Evolutionary conservation across 1,284 basidiomycete genomes (phyloP).

Genomic region (Cystobasidium sp.): DNA sequence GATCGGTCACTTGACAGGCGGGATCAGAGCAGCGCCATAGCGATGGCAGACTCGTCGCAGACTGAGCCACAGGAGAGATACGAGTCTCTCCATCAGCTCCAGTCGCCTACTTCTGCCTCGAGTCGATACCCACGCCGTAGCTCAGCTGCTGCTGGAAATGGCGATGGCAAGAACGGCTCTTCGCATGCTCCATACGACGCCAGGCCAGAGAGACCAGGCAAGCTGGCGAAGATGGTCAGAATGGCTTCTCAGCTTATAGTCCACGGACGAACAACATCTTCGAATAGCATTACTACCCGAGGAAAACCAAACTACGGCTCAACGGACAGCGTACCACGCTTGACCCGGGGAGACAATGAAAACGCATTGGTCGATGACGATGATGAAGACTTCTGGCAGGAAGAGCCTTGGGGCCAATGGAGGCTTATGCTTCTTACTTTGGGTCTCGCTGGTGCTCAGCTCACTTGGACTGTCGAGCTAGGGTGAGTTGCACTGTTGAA

Average conservation of each 20-base stretch:
- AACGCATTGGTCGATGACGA: constrained; percentile 38
- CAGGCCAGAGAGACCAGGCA: constrained; percentile 22
- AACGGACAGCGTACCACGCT: constrained; percentile 10
- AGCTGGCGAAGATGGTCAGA: constrained; percentile 37
- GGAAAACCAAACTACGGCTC: constrained; percentile 31
- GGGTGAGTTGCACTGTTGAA: constrained; percentile 64
- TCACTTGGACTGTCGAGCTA: constrained; percentile 88
- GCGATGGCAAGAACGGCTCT: constrained; percentile 9
- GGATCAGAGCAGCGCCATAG: neutral
- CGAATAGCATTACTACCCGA: neutral
- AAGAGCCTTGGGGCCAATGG: constrained; percentile 39
- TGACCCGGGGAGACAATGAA: constrained; percentile 7
- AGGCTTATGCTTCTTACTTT: constrained; percentile 61
- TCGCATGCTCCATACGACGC: too few species aligned
- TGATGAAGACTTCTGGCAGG: constrained; percentile 18
- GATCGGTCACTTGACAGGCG: too few species aligned
- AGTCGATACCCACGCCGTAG: neutral
- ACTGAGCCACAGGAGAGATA: constrained; percentile 14
- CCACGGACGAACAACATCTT: constrained; percentile 19
- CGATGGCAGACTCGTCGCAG: constrained; percentile 12
- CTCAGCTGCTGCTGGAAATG: neutral
- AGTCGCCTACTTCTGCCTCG: constrained; percentile 19
- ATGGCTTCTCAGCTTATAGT: constrained; percentile 39
- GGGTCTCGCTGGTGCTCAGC: constrained; percentile 76
- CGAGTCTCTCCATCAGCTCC: constrained; percentile 29